Evolutionary conservation across 225 moss, liverwort and hornwort species (phyloP).

Genomic region (Rhytidiadelphus loreus): DNA sequence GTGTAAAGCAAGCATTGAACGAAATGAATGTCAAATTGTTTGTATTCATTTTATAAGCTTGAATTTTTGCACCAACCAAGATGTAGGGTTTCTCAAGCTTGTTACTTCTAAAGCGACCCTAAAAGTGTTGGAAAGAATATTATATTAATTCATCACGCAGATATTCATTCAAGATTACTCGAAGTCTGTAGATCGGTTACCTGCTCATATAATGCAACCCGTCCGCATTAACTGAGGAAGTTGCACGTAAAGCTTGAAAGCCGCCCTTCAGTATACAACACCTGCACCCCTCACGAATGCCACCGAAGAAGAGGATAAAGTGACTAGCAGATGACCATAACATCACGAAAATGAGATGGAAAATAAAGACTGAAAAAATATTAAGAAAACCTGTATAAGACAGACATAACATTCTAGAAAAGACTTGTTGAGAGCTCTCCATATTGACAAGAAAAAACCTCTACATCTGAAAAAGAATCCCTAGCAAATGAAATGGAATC

Average conservation of each 20-base stretch:
- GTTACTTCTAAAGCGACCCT: background rate
- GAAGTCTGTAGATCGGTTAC: slow-evolving; percentile 14
- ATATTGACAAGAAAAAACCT: background rate
- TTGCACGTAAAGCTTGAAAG: slow-evolving; percentile 45
- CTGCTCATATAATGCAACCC: slow-evolving; percentile 68
- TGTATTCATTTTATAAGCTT: background rate
- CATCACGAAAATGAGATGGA: background rate
- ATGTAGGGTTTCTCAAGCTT: background rate
- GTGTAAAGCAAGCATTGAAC: background rate
- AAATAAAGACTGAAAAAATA: background rate
- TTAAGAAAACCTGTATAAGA: background rate
- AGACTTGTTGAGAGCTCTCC: background rate
- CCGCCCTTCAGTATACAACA: slow-evolving; percentile 73
- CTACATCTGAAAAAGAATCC: background rate
- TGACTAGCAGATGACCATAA: background rate
- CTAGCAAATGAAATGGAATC: background rate
- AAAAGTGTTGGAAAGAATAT: background rate
- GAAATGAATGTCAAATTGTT: background rate
- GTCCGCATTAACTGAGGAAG: slow-evolving; percentile 23
- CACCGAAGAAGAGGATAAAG: background rate
- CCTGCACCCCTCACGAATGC: slow-evolving; percentile 19
- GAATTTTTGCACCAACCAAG: background rate
- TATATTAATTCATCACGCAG: background rate
- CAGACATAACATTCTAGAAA: background rate
- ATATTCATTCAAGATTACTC: background rate